Evolutionary conservation across 306 rosid genomes (phyloP), one percentile per base, ranked within the genome.

Genomic region (Malus sylvestris): DNA sequence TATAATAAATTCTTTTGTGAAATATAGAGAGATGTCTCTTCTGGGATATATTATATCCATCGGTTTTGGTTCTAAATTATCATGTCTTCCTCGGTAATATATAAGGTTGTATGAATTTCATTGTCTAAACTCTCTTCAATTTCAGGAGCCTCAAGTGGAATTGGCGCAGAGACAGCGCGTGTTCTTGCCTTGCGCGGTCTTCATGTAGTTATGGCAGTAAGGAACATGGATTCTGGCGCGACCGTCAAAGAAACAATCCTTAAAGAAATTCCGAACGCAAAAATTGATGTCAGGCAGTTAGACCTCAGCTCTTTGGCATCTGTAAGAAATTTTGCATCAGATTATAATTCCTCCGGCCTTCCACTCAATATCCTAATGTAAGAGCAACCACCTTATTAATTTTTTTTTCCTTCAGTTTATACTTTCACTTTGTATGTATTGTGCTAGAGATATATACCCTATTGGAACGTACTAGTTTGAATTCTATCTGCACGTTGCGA

Each of bases 291-390:
- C 49, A 85, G 87, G 88, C 96, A 91, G 72, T 78, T 91, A 75
- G 96, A 91, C 67, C 85, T 93, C 25, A 84, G 95, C 67, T 93
- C 96, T 72, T 74, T 84, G 83, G 85, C 70, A 3, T 93, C 98
- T 29, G 88, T 90, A 7, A 68, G 81, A 65, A 91, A 89, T 60
- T 89, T 91, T 78, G 95, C 85, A 65, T 74, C 89, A 25, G 82
- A 91, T 16, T 93, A 85, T 69, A 79, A 25, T 60, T 85, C 93
- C 49, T 81, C 85, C 29, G 80, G 83, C 78, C 87, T 93, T 77
- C 93, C 91, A 76, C 63, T 93, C 83, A 91, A 90, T 86, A 93
- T 93, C 78, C 89, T 90, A 19, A 76, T 93, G 97, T 93, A 93
- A 87, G 93, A 74, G 38, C 60, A 57, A 64, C 30, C 73, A 25